phyloP scores from a whole-genome alignment of 1,284 basidiomycete species.

The Clitocybe nebularis region DNA sequence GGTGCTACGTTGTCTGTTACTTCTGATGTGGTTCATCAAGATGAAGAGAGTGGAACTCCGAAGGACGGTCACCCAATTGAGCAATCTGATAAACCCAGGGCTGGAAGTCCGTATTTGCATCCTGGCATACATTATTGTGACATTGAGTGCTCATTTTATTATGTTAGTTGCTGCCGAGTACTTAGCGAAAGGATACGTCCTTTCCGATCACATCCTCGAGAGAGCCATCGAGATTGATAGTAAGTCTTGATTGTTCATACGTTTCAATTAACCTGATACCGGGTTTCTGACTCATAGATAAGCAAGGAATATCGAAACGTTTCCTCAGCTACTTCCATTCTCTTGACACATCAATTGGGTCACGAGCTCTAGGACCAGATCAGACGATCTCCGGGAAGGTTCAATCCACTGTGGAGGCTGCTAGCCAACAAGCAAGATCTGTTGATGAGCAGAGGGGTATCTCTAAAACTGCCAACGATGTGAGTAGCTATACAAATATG shows the following conservation, averaged over 20 bases:
- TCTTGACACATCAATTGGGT: slow-evolving; percentile 68
- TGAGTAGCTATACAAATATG: slow-evolving; percentile 28
- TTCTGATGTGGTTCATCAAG: slow-evolving; percentile 57
- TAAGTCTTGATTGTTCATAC: slow-evolving; percentile 32
- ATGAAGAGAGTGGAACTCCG: slow-evolving; percentile 35
- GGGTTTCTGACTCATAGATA: slow-evolving; percentile 38
- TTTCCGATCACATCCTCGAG: slow-evolving; percentile 77
- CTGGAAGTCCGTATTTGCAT: slow-evolving; percentile 53
- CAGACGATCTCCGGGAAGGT: slow-evolving; percentile 74
- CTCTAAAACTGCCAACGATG: slow-evolving; percentile 64
- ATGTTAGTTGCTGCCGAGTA: slow-evolving; percentile 80
- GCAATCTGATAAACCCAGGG: slow-evolving; percentile 80
- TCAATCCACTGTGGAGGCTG: slow-evolving; percentile 56
- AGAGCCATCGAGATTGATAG: slow-evolving; percentile 87
- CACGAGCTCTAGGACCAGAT: slow-evolving; percentile 65
- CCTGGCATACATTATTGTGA: slow-evolving; percentile 2
- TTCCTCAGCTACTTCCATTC: slow-evolving; percentile 78
- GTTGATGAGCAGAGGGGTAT: slow-evolving; percentile 82
- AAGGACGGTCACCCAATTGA: slow-evolving; percentile 43
- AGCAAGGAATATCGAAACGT: slow-evolving; percentile 82
- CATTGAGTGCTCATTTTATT: neutral
- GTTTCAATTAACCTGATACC: neutral
- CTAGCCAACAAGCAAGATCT: slow-evolving; percentile 62
- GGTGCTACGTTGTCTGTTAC: slow-evolving; percentile 57
- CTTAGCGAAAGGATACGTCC: slow-evolving; percentile 79